Evolutionary conservation across 805 yeast species (phyloP), one percentile per base, ranked within the genome.

Genomic region (Lipomyces orientalis): DNA sequence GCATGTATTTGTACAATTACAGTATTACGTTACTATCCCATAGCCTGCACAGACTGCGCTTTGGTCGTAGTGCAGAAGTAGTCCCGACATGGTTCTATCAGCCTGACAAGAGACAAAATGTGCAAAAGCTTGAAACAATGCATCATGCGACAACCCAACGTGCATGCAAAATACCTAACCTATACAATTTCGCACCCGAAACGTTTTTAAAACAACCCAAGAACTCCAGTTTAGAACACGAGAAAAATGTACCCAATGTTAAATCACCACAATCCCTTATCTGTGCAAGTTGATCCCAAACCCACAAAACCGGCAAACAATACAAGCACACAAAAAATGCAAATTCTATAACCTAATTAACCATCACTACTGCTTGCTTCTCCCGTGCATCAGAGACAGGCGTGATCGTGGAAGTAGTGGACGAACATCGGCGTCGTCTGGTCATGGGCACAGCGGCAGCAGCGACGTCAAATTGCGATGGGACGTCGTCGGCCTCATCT

Each of bases 321-420:
- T 39, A 14, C 22, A 39, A 14, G 43, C 12, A 37, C 43, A 16
- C 22, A n/a, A 43, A n/a, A 43, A 16, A n/a, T n/a, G 22, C 49
- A 43, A 39, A 16, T 16, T 43, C 49, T 43, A 43, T 43, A 43
- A 0, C 49, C 49, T 43, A 43, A 43, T 9, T 43, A 43, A 43
- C 49, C n/a, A 43, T 43, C 8, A 43, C 49, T n/a, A 14, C 16
- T 3, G 49, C 19, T 43, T n/a, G 49, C 10, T 43, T 43, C 49
- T n/a, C 49, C 19, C 49, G 49, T 43, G n/a, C 16, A 43, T 19
- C 49, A n/a, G 49, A 43, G 49, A 43, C 49, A 43, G 49, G 49
- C 49, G 49, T 43, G 49, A 43, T 43, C n/a, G 49, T 43, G 49
- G 49, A 43, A 16, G 49, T 43, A 19, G n/a, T 43, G 16, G 49